Evolutionary conservation across 192 early-diverging fungal species (phyloP).

Genomic region (Entomortierella beljakovae): DNA sequence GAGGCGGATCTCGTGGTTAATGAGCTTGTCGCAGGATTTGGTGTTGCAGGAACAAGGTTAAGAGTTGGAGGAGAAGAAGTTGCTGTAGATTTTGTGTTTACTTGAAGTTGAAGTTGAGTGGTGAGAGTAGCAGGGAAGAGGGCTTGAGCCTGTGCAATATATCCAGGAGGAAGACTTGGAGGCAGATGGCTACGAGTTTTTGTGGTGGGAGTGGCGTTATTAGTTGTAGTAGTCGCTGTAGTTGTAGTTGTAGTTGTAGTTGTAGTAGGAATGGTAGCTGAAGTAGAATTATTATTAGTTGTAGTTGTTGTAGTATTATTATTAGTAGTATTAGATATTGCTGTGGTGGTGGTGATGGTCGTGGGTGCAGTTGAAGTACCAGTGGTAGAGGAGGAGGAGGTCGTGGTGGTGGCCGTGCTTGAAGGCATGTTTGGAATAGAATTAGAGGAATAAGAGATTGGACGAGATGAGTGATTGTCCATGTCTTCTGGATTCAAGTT

Average conservation of each 20-base stretch:
- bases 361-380: no score
- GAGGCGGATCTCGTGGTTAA: slow-evolving; percentile 7
- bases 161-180: slow-evolving; percentile 23
- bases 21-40: slow-evolving; percentile 15
- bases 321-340: background rate
- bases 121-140: slow-evolving; percentile 16
- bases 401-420: background rate
- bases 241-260: background rate
- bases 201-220: background rate
- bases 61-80: slow-evolving; percentile 40
- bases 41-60: slow-evolving; percentile 46
- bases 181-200: slow-evolving; percentile 8
- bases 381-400: background rate
- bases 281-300: background rate
- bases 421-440: background rate
- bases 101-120: slow-evolving; percentile 43
- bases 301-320: background rate
- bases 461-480: background rate
- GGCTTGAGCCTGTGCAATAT: slow-evolving; percentile 27
- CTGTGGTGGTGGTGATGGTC: background rate
- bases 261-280: background rate
- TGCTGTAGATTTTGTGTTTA: slow-evolving; percentile 39
- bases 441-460: background rate
- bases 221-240: background rate
- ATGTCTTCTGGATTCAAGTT: background rate